A percentile compares a stretch with the other conserved stretches of the same genome.
These are phyloP conservation scores for Garcileccinum viscosum DNA, from an alignment of 1,284 basidiomycete genomes.

Conservation along the genomic window DNA sequence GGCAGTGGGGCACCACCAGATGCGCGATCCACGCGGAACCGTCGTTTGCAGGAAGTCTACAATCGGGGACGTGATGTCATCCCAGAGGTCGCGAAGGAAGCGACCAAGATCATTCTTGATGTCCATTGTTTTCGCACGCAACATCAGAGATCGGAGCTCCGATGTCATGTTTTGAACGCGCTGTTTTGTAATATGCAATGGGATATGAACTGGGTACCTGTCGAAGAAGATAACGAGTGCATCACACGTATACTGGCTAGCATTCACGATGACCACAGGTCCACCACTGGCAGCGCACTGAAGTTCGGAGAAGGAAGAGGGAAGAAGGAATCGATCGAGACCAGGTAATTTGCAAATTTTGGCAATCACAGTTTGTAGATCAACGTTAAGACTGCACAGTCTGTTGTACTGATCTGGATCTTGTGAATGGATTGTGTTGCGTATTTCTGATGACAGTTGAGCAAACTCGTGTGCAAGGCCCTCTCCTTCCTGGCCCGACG, in stretches of 20 bases:
- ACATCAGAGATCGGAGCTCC: neutral
- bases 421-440: no score
- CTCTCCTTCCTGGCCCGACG: no score
- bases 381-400: no score
- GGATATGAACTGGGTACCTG: neutral
- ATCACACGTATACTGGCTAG: no score
- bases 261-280: neutral
- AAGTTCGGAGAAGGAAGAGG: no score
- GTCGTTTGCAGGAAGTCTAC: neutral
- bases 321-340: no score
- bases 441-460: neutral
- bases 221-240: no score
- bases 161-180: neutral
- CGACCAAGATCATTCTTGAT: neutral
- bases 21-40: no score
- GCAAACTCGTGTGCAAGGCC: neutral
- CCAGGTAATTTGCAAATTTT: neutral
- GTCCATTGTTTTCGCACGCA: neutral
- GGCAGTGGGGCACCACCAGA: no score
- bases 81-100: neutral
- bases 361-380: neutral
- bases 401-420: neutral
- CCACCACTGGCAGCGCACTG: no score
- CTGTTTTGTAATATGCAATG: neutral
- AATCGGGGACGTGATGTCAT: neutral